Base-by-base conservation (phyloP, 805 yeast genomes). In the Candida berthetii region DNA sequence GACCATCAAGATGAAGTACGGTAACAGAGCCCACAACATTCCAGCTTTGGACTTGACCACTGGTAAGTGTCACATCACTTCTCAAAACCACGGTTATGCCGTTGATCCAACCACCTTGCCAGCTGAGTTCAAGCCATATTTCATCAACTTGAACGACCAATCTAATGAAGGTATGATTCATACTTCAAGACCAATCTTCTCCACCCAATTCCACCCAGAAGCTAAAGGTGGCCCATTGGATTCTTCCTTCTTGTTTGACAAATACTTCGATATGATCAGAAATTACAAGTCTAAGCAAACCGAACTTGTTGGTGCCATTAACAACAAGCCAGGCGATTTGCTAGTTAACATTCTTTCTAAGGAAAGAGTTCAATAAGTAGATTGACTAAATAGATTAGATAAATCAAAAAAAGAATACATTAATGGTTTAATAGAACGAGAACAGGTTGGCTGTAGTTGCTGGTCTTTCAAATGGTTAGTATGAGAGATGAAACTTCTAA, bases 211-310 rank as follows among this genome's bases (percentile, higher is more conserved):
- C 76, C 99, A 93, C 64, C 99, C 99, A 38, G 99, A 93, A 67
- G 98, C 99, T 43, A 91, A 89, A 69, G 98, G 99, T 55, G 99
- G 99, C 53, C 99, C 99, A 44, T 74, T 85, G 56, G 99, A 93
- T 65, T 85, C 96, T 13, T 76, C 88, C 3, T 87, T 80, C 67
- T 71, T 93, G 64, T 93, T 93, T 54, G 98, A 93, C 71, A 87
- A 81, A 64, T 93, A 86, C 67, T 80, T 93, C 54, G 76, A 70
- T 31, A 72, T 82, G 56, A 82, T 93, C 48, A 72, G 68, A 37
- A 66, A 65, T 37, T 88, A 76, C 72, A 75, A 71, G 58, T 61
- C 59, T 40, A 57, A 63, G 41, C 65, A 65, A 54, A 57, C 56
- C 35, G 64, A 72, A 43, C 59, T 70, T 41, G 71, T 71, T 39